These are phyloP conservation scores for Rhodomyrtus tomentosa DNA, from an alignment of 345 rosid genomes.

Conservation along the genomic window DNA sequence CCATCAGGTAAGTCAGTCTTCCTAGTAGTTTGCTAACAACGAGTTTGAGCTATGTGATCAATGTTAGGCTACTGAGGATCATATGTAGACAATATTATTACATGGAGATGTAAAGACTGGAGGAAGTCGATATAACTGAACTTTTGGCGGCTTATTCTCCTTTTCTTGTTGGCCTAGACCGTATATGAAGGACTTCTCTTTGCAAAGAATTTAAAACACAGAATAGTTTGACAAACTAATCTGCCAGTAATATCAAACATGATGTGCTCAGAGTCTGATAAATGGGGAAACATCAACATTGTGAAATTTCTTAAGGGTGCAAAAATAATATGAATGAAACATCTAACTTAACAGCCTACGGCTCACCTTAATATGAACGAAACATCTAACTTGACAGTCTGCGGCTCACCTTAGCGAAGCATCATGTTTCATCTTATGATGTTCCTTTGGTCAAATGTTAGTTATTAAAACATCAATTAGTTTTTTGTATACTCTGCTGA, in stretches of 20 bases:
- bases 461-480: background rate
- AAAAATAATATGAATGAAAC: background rate
- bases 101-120: background rate
- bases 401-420: background rate
- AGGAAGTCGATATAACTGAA: background rate
- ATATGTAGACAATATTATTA: background rate
- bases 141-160: background rate
- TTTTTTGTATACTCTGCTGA: background rate
- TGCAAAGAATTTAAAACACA: background rate
- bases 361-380: background rate
- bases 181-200: background rate
- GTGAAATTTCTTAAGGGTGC: background rate
- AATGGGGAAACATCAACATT: background rate
- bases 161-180: background rate
- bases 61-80: background rate
- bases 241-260: background rate
- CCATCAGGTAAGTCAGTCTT: conserved; percentile 45
- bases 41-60: background rate
- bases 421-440: background rate
- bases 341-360: background rate
- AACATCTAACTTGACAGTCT: background rate
- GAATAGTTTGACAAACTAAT: background rate
- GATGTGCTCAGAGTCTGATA: background rate
- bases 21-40: background rate
- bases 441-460: background rate